Evolutionary conservation across 352 stramenopile genomes (phyloP).

Genomic region (Globisporangium irregulare): DNA sequence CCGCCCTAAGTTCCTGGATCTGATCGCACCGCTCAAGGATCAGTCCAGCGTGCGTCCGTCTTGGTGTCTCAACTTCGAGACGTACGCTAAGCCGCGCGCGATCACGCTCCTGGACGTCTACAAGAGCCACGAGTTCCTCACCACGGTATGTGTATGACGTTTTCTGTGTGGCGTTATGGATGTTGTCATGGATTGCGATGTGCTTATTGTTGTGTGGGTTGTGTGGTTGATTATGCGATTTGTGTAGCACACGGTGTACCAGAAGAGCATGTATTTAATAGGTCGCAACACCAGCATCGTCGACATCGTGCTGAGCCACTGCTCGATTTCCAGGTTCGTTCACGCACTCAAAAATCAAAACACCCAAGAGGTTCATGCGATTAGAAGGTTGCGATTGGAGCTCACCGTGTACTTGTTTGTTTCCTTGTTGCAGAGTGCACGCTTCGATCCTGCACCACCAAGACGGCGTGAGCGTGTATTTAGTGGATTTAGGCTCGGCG

Average conservation of each 20-base stretch:
- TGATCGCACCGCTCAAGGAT: slow-evolving; percentile 60
- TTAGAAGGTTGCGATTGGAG: neutral
- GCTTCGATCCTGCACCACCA: slow-evolving; percentile 72
- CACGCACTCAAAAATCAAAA: too few species aligned
- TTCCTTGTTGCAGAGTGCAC: slow-evolving; percentile 41
- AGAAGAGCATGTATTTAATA: slow-evolving; percentile 76
- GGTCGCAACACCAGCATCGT: slow-evolving; percentile 71
- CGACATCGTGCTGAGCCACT: slow-evolving; percentile 80
- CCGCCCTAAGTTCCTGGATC: slow-evolving; percentile 63
- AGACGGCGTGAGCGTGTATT: slow-evolving; percentile 60
- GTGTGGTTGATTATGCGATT: slow-evolving; percentile 3
- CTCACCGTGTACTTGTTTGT: neutral
- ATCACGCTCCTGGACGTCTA: slow-evolving; percentile 78
- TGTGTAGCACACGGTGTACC: slow-evolving; percentile 66
- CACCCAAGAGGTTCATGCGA: neutral
- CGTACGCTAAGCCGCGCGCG: slow-evolving; percentile 42
- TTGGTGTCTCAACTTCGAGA: slow-evolving; percentile 35
- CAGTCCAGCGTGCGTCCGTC: slow-evolving; percentile 52
- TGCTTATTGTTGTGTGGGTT: slow-evolving; percentile 1
- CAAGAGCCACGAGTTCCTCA: slow-evolving; percentile 79
- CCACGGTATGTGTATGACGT: slow-evolving; percentile 37
- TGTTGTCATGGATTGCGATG: neutral
- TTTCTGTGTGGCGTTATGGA: slow-evolving; percentile 4
- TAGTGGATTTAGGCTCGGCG: slow-evolving; percentile 75
- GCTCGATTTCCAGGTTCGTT: slow-evolving; percentile 62